These are phyloP conservation scores for Parsonsia alboflavescens DNA, from an alignment of 257 asterid species.

Conservation along the genomic window DNA sequence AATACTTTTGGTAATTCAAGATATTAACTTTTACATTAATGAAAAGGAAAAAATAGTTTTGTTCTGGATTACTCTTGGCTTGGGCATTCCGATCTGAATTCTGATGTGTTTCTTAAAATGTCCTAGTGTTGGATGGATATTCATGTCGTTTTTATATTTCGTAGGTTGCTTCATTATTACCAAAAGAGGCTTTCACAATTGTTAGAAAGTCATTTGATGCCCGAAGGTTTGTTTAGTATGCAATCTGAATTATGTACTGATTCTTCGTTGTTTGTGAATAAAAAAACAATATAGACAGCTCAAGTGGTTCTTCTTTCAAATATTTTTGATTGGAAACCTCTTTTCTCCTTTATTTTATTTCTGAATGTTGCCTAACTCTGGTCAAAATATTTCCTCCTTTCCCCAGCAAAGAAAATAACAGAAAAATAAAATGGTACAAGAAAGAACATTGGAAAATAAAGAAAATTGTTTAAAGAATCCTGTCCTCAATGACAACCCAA, in stretches of 20 bases:
- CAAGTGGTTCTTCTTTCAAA: neutral
- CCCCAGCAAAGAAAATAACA: too few relatives aligned
- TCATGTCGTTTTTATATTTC: conserved; percentile 12
- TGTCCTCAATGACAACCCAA: neutral
- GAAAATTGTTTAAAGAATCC: too few relatives aligned
- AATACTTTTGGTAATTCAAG: neutral
- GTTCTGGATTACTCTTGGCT: neutral
- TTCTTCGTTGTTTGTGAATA: neutral
- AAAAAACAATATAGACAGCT: too few relatives aligned
- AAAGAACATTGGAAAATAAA: too few relatives aligned
- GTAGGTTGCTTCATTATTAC: conserved; percentile 96
- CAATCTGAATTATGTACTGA: neutral
- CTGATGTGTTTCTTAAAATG: neutral
- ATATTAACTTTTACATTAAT: neutral
- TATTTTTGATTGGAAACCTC: neutral
- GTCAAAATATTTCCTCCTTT: neutral
- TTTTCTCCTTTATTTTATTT: neutral
- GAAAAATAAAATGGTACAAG: too few relatives aligned
- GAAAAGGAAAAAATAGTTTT: neutral
- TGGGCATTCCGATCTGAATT: neutral
- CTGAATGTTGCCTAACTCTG: neutral
- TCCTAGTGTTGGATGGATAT: neutral
- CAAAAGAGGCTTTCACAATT: conserved; percentile 76
- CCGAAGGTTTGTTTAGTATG: conserved; percentile 53
- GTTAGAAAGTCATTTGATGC: conserved; percentile 94